Conservation (phyloP, 441 rosid species). For the Erysimum cheiri region DNA sequence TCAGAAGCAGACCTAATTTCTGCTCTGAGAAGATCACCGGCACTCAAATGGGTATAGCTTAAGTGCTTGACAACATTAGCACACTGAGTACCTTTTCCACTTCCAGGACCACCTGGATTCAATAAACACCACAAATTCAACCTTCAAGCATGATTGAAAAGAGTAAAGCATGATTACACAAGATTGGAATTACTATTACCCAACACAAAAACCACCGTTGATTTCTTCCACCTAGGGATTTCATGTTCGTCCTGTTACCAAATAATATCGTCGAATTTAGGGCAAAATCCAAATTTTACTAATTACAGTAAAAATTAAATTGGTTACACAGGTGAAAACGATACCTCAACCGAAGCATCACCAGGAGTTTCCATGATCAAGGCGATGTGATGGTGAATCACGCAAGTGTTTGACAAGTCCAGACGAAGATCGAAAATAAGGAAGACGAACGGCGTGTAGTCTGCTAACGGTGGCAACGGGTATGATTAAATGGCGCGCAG, state of each 20-base stretch:
- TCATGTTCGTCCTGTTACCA: conserved; percentile 55
- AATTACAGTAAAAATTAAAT: neutral
- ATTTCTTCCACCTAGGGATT: conserved; percentile 59
- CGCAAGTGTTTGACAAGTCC: neutral
- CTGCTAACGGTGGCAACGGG: neutral
- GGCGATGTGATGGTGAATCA: neutral
- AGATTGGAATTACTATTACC: conserved; percentile 49
- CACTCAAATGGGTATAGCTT: conserved; percentile 87
- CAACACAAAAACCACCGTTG: conserved; percentile 79
- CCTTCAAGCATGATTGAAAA: neutral
- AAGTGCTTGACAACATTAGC: conserved; percentile 70
- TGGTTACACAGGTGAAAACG: neutral
- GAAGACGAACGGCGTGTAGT: conserved; percentile 14
- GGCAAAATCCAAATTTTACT: neutral
- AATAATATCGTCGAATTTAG: neutral
- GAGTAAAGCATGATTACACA: conserved; percentile 5
- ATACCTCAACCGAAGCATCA: conserved; percentile 55
- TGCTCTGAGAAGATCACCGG: conserved; percentile 93
- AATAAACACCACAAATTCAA: conserved; percentile 15
- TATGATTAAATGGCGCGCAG: neutral
- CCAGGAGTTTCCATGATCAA: conserved; percentile 53
- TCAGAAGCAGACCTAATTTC: conserved; percentile 86
- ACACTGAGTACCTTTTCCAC: conserved; percentile 95
- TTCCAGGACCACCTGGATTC: conserved; percentile 81
- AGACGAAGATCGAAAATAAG: neutral